Evolutionary conservation across 345 rosid genomes (phyloP).

Genomic region (Lenwebbia sp.): DNA sequence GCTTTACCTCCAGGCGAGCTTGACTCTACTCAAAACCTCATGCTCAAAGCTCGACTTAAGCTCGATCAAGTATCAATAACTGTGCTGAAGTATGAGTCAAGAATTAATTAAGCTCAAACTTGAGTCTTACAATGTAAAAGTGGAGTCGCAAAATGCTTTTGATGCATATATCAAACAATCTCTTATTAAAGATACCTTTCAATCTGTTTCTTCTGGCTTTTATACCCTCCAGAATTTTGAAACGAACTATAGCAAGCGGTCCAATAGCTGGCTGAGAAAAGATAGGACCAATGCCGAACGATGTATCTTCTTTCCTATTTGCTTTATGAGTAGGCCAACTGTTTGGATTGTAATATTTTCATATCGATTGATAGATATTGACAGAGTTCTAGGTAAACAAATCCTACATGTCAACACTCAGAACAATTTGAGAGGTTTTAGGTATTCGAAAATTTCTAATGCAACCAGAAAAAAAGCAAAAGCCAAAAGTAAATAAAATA

Average conservation of each 20-base stretch:
- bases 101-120: not conserved
- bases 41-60: not conserved
- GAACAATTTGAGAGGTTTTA: not conserved
- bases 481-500: not conserved
- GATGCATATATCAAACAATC: not conserved
- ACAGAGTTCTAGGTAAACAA: not conserved
- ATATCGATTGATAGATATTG: not conserved
- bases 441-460: not conserved
- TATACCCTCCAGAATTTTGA: not conserved
- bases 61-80: not conserved
- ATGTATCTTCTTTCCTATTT: not conserved
- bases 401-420: not conserved
- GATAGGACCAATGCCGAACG: not conserved
- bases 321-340: not conserved
- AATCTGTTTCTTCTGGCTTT: not conserved
- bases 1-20: not conserved
- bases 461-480: not conserved
- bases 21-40: not conserved
- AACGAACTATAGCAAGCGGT: not conserved
- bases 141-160: not conserved
- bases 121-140: not conserved
- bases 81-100: not conserved
- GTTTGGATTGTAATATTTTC: not conserved
- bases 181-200: not conserved
- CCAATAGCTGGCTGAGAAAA: not conserved